These are phyloP conservation scores for Macadamia tetraphylla DNA, from an alignment of 164 flowering plant genomes.

Conservation along the genomic window DNA sequence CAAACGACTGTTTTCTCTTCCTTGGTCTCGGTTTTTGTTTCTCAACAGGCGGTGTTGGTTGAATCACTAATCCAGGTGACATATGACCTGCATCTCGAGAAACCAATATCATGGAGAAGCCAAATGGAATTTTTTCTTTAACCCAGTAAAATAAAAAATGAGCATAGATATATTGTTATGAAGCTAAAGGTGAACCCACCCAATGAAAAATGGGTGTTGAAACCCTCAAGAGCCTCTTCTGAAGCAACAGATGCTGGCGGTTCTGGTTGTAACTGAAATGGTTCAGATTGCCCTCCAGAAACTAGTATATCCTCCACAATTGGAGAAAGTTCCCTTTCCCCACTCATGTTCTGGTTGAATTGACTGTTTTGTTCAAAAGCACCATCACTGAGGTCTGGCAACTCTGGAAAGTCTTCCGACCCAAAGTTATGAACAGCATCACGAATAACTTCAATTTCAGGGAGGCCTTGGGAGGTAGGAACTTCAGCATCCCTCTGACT, in stretches of 20 bases:
- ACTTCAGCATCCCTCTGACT: constrained; percentile 15
- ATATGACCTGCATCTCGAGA: constrained; percentile 26
- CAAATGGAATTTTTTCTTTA: background rate
- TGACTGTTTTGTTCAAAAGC: constrained; percentile 17
- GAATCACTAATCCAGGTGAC: constrained; percentile 40
- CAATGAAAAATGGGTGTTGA: constrained; percentile 24
- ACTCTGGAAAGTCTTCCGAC: constrained; percentile 18
- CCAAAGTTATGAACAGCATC: constrained; percentile 35
- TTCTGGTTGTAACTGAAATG: constrained; percentile 23
- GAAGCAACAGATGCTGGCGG: constrained; percentile 28
- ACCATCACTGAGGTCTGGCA: constrained; percentile 10
- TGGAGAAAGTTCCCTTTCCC: constrained; percentile 41
- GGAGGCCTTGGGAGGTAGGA: constrained; percentile 22
- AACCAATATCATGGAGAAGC: constrained; percentile 1
- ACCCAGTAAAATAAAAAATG: background rate
- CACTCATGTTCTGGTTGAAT: constrained; percentile 19
- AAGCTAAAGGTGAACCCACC: constrained; percentile 27
- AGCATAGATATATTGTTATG: background rate
- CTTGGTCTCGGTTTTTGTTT: constrained; percentile 31
- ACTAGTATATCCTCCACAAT: constrained; percentile 20
- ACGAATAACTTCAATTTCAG: constrained; percentile 55
- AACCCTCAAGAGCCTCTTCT: constrained; percentile 16
- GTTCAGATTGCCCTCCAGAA: constrained; percentile 28
- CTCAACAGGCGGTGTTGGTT: constrained; percentile 50
- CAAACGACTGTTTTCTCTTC: constrained; percentile 51